Percentiles rank a stretch among this genome's conserved stretches.
Conservation (phyloP, 2,329 filamentous ascomycete genomes). For the Annulohypoxylon truncatum region DNA sequence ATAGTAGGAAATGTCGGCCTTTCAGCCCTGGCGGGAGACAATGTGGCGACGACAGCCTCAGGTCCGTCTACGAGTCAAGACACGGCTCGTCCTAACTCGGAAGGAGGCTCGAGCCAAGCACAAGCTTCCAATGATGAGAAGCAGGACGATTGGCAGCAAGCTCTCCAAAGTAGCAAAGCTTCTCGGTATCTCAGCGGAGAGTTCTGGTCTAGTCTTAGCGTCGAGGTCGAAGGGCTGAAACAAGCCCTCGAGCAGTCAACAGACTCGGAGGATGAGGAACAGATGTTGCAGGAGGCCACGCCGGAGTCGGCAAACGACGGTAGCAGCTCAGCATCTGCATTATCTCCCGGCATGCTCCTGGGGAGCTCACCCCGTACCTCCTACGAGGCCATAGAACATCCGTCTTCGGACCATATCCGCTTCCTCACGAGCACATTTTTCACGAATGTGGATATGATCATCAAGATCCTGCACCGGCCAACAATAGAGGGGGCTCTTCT, state of each 20-base stretch:
- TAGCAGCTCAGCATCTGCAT: constrained; percentile 13
- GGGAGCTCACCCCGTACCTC: constrained; percentile 42
- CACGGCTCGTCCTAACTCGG: not conserved
- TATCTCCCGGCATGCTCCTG: constrained; percentile 44
- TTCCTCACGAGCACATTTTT: constrained; percentile 54
- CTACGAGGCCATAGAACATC: constrained; percentile 46
- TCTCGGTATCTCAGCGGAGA: constrained; percentile 56
- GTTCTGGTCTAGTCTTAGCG: constrained; percentile 58
- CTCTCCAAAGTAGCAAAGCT: constrained; percentile 39
- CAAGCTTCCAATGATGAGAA: not conserved
- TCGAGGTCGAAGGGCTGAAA: constrained; percentile 59
- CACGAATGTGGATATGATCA: constrained; percentile 56
- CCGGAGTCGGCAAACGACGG: constrained; percentile 38
- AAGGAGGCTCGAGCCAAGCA: not conserved
- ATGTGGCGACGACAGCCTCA: not conserved
- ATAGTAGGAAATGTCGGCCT: constrained; percentile 59
- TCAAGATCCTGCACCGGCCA: constrained; percentile 60
- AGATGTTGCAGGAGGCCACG: constrained; percentile 43
- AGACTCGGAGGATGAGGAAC: constrained; percentile 53
- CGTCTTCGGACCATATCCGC: constrained; percentile 53
- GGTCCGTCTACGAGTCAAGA: not conserved
- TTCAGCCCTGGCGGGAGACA: constrained; percentile 29
- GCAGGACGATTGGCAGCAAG: constrained; percentile 14
- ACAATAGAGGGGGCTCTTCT: constrained; percentile 51
- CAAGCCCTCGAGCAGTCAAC: constrained; percentile 58